Conservation (phyloP, 129 eudicot species). For the Deinandra increscens region DNA sequence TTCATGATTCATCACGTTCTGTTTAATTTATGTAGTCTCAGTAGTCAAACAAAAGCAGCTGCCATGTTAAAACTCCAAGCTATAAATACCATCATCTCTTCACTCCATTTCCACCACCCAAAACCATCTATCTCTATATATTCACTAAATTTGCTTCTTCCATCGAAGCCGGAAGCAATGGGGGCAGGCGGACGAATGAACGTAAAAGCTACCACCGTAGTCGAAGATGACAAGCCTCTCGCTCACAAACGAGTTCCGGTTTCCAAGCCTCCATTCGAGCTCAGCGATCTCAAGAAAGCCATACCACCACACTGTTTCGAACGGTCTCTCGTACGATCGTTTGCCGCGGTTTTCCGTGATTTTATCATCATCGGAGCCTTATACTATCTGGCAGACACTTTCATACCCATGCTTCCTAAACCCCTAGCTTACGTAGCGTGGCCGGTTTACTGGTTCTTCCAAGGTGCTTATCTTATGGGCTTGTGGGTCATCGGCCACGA, state of each 20-base stretch:
- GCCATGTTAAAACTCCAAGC: no score
- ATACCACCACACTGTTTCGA: constrained; percentile 35
- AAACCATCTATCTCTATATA: no score
- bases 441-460: constrained; percentile 32
- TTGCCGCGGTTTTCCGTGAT: constrained; percentile 31
- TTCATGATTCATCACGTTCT: no score
- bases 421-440: constrained; percentile 25
- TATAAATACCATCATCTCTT: no score
- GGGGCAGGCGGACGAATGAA: constrained; percentile 40
- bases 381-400: constrained; percentile 24
- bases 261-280: constrained; percentile 30
- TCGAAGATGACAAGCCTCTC: constrained; percentile 4
- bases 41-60: no score
- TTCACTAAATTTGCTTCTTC: no score
- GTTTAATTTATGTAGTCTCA: no score
- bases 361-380: constrained; percentile 20
- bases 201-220: neutral
- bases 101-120: no score
- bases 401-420: constrained; percentile 26
- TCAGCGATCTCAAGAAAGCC: constrained; percentile 37
- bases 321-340: constrained; percentile 23
- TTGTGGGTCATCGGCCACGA: constrained; percentile 43
- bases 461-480: constrained; percentile 31
- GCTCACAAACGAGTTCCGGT: constrained; percentile 30
- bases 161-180: neutral